These are phyloP conservation scores for Aspergillus melleus DNA, from an alignment of 2,329 filamentous ascomycete genomes.

Conservation along the genomic window DNA sequence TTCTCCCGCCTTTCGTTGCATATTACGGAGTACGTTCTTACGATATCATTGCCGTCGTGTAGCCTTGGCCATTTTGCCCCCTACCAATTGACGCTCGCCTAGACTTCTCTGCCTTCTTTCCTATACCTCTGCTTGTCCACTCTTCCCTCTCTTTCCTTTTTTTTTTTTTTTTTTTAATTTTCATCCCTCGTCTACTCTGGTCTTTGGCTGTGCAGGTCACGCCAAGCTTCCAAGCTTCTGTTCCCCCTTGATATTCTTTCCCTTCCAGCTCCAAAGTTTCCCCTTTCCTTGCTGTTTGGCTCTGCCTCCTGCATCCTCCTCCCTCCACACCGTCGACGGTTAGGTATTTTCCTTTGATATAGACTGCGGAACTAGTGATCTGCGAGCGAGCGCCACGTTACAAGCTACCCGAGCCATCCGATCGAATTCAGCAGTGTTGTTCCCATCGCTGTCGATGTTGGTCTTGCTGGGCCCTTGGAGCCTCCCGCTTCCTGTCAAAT, in stretches of 20 bases:
- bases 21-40: background rate
- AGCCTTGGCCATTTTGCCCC: background rate
- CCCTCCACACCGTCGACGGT: background rate
- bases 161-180: background rate
- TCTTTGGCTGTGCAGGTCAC: conserved; percentile 11
- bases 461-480: conserved; percentile 8
- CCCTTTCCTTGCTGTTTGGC: background rate
- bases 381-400: background rate
- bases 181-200: background rate
- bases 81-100: background rate
- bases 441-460: conserved; percentile 16
- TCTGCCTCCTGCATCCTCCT: background rate
- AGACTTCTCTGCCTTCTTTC: background rate
- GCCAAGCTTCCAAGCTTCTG: conserved; percentile 3
- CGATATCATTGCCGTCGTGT: background rate
- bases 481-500: conserved; percentile 21
- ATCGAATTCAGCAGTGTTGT: background rate
- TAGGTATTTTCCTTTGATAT: background rate
- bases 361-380: background rate
- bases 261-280: background rate
- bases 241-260: background rate
- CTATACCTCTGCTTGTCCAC: background rate
- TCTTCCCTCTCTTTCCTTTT: background rate
- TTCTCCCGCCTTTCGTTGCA: too few relatives aligned
- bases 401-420: background rate